Evolutionary conservation across 2,329 filamentous ascomycete genomes (phyloP).

Genomic region (Septoria petroselini): DNA sequence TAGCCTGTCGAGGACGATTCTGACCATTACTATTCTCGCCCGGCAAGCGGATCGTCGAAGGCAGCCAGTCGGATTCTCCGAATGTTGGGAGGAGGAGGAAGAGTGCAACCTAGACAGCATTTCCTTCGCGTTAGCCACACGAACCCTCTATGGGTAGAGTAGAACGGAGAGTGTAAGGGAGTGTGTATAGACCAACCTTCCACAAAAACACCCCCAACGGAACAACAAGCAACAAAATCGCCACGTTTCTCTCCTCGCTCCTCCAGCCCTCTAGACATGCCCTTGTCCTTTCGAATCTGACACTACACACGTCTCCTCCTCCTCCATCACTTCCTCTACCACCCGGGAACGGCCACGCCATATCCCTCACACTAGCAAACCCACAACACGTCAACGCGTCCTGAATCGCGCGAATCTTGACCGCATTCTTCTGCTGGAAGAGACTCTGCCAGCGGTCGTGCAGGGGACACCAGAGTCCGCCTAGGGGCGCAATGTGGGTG

Average conservation of each 20-base stretch:
- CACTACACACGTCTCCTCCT: conserved; percentile 50
- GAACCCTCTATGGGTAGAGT: too few species aligned
- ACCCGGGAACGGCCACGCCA: conserved; percentile 60
- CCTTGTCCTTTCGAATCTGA: conserved; percentile 46
- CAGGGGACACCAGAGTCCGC: conserved; percentile 53
- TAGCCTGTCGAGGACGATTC: conserved; percentile 22
- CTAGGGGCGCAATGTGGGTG: conserved; percentile 42
- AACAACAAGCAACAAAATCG: conserved; percentile 56
- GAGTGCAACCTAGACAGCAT: conserved; percentile 33
- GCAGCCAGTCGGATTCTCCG: conserved; percentile 33
- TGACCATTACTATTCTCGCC: conserved; percentile 11
- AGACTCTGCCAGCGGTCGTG: conserved; percentile 55
- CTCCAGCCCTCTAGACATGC: conserved; percentile 58
- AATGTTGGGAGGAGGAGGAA: conserved; percentile 29
- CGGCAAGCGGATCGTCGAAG: conserved; percentile 31
- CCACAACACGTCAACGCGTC: conserved; percentile 67
- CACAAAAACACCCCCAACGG: conserved; percentile 54
- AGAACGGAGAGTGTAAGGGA: too few species aligned
- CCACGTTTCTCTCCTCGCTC: conserved; percentile 52
- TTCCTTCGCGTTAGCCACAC: too few species aligned
- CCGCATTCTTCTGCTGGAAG: conserved; percentile 51
- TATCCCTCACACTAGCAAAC: conserved; percentile 56
- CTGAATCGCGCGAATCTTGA: conserved; percentile 59
- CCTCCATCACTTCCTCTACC: conserved; percentile 30
- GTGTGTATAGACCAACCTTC: too few species aligned